Evolutionary conservation across 192 early-diverging fungal species (phyloP).

Genomic region (Oehlia diaphana): DNA sequence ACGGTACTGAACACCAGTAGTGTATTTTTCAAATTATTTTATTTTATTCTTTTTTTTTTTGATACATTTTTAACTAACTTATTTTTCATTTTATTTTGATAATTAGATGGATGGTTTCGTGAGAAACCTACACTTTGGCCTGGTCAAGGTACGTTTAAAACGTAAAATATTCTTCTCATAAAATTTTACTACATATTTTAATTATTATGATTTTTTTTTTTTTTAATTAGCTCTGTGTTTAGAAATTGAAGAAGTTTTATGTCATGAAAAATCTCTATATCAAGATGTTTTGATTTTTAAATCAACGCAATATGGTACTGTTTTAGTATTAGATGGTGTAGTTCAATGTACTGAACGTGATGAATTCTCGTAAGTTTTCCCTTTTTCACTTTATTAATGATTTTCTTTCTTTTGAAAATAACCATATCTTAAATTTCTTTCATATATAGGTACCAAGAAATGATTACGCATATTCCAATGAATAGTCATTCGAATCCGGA

Average conservation of each 20-base stretch:
- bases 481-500: conserved; percentile 94
- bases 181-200: not conserved
- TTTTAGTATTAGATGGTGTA: conserved; percentile 96
- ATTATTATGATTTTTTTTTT: not conserved
- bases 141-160: conserved; percentile 74
- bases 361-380: conserved; percentile 84
- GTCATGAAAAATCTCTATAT: conserved; percentile 90
- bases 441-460: conserved; percentile 87
- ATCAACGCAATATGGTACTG: conserved; percentile 93
- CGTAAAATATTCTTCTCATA: not conserved
- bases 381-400: not conserved
- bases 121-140: conserved; percentile 96
- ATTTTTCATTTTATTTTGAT: not conserved
- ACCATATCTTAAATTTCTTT: not conserved
- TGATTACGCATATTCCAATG: conserved; percentile 97
- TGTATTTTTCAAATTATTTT: not conserved
- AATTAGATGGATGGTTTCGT: conserved; percentile 91
- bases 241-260: conserved; percentile 92
- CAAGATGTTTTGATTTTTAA: conserved; percentile 99
- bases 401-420: too few species aligned
- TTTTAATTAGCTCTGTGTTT: conserved; percentile 81
- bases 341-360: conserved; percentile 98
- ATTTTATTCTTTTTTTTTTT: not conserved
- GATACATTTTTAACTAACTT: not conserved
- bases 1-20: too few species aligned